Conservation (phyloP, 345 rosid genomes). For the Mangifera indica region DNA sequence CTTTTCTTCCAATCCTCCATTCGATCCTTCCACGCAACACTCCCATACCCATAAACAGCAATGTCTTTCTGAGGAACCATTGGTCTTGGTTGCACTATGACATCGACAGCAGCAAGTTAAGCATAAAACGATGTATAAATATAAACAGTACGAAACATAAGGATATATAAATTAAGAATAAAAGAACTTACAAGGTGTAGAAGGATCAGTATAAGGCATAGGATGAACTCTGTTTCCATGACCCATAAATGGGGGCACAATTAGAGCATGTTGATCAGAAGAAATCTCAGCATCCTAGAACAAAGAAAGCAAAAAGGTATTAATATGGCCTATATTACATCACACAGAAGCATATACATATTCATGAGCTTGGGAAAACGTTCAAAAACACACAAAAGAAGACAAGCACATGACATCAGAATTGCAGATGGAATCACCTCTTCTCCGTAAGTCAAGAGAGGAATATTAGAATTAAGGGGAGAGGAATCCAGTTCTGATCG, state of each 20-base stretch:
- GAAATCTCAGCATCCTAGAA: slow-evolving; percentile 77
- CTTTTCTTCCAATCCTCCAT: slow-evolving; percentile 93
- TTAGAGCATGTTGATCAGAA: slow-evolving; percentile 86
- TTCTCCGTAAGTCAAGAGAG: slow-evolving; percentile 83
- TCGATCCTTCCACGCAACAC: slow-evolving; percentile 96
- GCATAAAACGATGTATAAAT: not conserved
- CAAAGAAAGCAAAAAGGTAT: slow-evolving; percentile 12
- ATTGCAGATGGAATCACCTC: slow-evolving; percentile 49
- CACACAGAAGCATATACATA: not conserved
- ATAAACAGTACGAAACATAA: not conserved
- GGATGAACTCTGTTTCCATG: slow-evolving; percentile 78
- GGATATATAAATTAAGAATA: not conserved
- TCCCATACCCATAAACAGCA: slow-evolving; percentile 85
- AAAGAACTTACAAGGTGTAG: slow-evolving; percentile 62
- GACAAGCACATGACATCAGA: not conserved
- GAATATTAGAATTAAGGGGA: slow-evolving; percentile 65
- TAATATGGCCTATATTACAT: slow-evolving; percentile 3
- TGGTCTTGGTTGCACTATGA: slow-evolving; percentile 75
- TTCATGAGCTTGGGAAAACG: not conserved
- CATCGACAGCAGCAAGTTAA: slow-evolving; percentile 17
- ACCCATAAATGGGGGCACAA: slow-evolving; percentile 66
- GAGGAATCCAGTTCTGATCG: slow-evolving; percentile 70
- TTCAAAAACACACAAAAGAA: not conserved
- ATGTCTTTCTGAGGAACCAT: slow-evolving; percentile 93
- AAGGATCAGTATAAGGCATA: slow-evolving; percentile 60